Percentiles rank a stretch among this genome's conserved stretches.
Evolutionary conservation across 2,329 filamentous ascomycete species (phyloP).

Genomic region (Sclerotinia sclerotiorum): DNA sequence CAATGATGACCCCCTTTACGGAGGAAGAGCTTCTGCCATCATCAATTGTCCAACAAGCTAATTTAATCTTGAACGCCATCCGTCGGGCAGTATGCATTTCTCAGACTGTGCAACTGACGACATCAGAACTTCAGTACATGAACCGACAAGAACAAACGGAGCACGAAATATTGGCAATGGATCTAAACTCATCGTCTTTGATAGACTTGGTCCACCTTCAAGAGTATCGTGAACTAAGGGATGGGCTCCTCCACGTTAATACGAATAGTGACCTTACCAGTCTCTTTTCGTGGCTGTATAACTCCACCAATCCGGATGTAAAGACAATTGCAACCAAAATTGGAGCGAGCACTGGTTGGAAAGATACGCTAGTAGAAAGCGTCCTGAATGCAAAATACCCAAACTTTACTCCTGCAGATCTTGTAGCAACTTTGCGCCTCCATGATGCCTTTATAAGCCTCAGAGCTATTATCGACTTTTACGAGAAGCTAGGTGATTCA

Average conservation of each 20-base stretch:
- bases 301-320: neutral
- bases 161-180: neutral
- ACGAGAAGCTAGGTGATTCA: neutral
- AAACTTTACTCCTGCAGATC: neutral
- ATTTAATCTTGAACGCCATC: neutral
- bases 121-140: neutral
- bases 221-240: neutral
- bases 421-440: neutral
- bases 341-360: neutral
- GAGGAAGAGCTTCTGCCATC: neutral
- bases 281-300: neutral
- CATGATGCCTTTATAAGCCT: neutral
- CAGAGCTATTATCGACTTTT: neutral
- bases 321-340: neutral
- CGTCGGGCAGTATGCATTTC: neutral
- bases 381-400: neutral
- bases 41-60: neutral
- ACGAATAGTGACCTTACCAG: neutral
- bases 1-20: neutral
- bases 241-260: neutral
- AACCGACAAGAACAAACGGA: neutral
- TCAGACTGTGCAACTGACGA: neutral
- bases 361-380: neutral
- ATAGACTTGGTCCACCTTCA: neutral
- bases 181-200: neutral